Evolutionary conservation across 371 early-diverging fungal species (phyloP).

Genomic region (Blakeslea trispora): DNA sequence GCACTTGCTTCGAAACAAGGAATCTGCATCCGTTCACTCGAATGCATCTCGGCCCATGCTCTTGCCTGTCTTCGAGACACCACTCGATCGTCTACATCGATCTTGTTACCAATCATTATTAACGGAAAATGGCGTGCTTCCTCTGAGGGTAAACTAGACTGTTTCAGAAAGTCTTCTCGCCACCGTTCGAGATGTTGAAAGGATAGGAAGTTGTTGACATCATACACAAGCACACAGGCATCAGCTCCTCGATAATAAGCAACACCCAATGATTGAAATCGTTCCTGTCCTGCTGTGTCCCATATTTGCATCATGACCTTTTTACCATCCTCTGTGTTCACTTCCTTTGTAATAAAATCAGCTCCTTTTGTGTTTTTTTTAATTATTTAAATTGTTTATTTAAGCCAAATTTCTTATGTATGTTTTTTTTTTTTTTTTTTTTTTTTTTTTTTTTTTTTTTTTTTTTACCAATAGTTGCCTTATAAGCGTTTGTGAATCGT

Average conservation of each 20-base stretch:
- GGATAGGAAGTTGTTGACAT: conserved; percentile 89
- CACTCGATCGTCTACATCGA: conserved; percentile 89
- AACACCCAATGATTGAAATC: conserved; percentile 96
- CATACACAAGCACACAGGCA: conserved; percentile 95
- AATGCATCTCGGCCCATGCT: conserved; percentile 53
- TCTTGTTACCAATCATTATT: conserved; percentile 92
- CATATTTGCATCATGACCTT: conserved; percentile 66
- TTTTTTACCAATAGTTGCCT: conserved; percentile 92
- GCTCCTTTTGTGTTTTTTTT: conserved; percentile 51
- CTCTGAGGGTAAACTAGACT: conserved; percentile 59
- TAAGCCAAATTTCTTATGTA: neutral
- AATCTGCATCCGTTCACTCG: conserved; percentile 51
- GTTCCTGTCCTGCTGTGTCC: conserved; percentile 94
- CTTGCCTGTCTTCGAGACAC: conserved; percentile 61
- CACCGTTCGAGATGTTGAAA: conserved; percentile 94
- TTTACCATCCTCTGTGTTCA: conserved; percentile 74
- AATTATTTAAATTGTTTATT: too few species aligned
- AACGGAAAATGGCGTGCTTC: conserved; percentile 88
- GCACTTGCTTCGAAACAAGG: conserved; percentile 93
- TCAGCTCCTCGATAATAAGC: conserved; percentile 98
- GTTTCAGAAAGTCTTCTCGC: conserved; percentile 91
- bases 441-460: neutral
- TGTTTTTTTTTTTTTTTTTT: too few species aligned
- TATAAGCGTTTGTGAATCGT: conserved; percentile 94
- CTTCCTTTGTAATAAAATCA: conserved; percentile 95